A percentile compares a stretch with the other conserved stretches of the same genome.
Evolutionary conservation across 2,329 filamentous ascomycete genomes (phyloP).

Genomic region (Cladosporium sp.): DNA sequence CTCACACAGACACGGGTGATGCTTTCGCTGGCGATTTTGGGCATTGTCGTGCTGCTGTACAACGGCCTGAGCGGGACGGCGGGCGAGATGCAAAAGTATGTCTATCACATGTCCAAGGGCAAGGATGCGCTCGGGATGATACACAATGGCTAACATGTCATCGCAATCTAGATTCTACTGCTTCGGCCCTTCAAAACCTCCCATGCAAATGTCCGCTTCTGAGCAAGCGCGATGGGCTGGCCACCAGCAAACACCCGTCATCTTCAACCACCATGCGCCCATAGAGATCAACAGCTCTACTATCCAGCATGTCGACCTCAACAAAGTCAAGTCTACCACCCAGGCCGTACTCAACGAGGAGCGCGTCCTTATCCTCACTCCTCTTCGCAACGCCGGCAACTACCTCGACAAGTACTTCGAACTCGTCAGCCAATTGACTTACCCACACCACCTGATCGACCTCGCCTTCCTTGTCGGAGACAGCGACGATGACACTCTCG

Average conservation of each 20-base stretch:
- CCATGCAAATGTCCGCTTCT: constrained; percentile 90
- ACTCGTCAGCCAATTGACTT: constrained; percentile 82
- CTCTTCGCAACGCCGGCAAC: constrained; percentile 81
- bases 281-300: constrained; percentile 78
- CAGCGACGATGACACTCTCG: constrained; percentile 85
- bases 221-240: constrained; percentile 87
- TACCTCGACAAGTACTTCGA: constrained; percentile 92
- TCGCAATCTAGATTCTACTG: constrained; percentile 77
- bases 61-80: constrained; percentile 78
- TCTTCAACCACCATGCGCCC: constrained; percentile 93
- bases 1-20: constrained; percentile 77
- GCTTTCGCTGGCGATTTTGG: constrained; percentile 68
- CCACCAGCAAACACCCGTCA: constrained; percentile 86
- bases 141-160: constrained; percentile 3
- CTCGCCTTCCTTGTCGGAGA: constrained; percentile 93
- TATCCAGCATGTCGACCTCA: constrained; percentile 81
- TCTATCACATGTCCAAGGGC: background rate
- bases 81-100: constrained; percentile 84
- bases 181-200: constrained; percentile 92
- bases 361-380: constrained; percentile 86
- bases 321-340: constrained; percentile 76
- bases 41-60: constrained; percentile 80
- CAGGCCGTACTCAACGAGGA: constrained; percentile 80
- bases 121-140: background rate
- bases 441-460: constrained; percentile 94